Base-by-base conservation (phyloP, 768 basidiomycete genomes). In the Tricholoma bakamatsutake region DNA sequence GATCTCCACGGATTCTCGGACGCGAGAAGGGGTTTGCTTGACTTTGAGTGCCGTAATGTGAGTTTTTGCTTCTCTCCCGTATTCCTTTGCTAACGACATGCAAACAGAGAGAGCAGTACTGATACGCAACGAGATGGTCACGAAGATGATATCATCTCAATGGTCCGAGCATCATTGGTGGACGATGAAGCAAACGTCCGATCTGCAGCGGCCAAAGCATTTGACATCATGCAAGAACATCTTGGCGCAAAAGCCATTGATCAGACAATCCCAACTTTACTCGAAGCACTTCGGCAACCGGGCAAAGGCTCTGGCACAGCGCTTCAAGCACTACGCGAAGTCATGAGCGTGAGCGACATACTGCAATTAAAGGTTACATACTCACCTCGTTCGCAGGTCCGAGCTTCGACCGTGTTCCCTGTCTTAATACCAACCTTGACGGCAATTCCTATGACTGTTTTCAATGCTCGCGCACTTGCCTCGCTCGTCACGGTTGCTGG, bases 251-350 rank as follows among this genome's bases (percentile, higher is more conserved):
- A 87, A 66, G 94, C 95, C 5, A 95, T 98, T 59, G 96, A 98
- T 65, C 84, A 95, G 71, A 98, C 93, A 0, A 98, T 98, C 56
- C 96, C 97, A 0, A 98, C 96, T 0, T 70, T 98, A 0, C 69
- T 99, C 52, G 93, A 94, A 63, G 96, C 96, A 1, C 85, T 98
- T 34, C 86, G 92, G 15, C 90, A 93, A 69, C 93, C 94, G 12
- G 95, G 95, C 4, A 88, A 87, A 63, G 84, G 88, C 17, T 96
- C 96, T n/a, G 94, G 93, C 9, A 98, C 96, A 13, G 96, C 97
- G 10, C 76, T 98, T 34, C 87, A 94, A 65, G 97, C 97, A 0
- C 74, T 98, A 37, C 85, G 80, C 54, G 96, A 98, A 75, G 93
- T 98, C 61, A 96, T 96, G 90, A 85, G 80, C 61, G 93, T 93